Evolutionary conservation across 495 filamentous ascomycete genomes (phyloP).

Genomic region (Clohesyomyces aquaticus): DNA sequence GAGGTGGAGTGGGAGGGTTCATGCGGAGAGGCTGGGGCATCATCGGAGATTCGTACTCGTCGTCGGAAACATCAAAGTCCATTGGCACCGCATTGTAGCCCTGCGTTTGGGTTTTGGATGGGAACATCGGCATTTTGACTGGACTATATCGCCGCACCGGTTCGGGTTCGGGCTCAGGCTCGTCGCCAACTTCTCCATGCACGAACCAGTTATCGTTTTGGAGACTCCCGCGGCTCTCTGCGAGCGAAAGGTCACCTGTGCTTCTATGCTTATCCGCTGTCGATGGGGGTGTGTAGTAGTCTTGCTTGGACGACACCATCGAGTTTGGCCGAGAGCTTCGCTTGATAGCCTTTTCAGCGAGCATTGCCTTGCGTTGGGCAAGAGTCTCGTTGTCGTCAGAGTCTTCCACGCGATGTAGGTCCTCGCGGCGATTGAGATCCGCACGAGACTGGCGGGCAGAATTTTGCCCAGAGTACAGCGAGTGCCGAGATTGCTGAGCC

Average conservation of each 20-base stretch:
- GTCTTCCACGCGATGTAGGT: constrained; percentile 29
- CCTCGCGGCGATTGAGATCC: constrained; percentile 31
- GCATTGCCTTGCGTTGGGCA: constrained; percentile 32
- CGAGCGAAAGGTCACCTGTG: constrained; percentile 26
- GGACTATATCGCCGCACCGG: constrained; percentile 2
- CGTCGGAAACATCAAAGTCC: constrained; percentile 32
- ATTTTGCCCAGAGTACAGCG: constrained; percentile 26
- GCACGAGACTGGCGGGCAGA: constrained; percentile 30
- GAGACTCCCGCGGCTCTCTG: constrained; percentile 26
- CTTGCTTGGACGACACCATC: constrained; percentile 30
- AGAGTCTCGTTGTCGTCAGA: constrained; percentile 31
- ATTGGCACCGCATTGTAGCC: constrained; percentile 27
- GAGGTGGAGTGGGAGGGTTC: constrained; percentile 43
- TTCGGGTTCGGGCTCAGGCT: constrained; percentile 4
- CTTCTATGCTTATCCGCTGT: constrained; percentile 13
- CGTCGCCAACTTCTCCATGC: constrained; percentile 9
- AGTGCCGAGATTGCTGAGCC: constrained; percentile 31
- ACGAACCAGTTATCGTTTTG: constrained; percentile 41
- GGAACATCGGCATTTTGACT: constrained; percentile 17
- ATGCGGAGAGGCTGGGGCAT: constrained; percentile 42
- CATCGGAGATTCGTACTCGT: constrained; percentile 33
- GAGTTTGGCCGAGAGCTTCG: constrained; percentile 32
- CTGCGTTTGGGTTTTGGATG: constrained; percentile 18
- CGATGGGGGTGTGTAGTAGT: constrained; percentile 27
- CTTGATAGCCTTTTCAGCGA: constrained; percentile 33